A percentile compares a stretch with the other conserved stretches of the same genome.
phyloP scores from a whole-genome alignment of 2,329 filamentous ascomycete genomes.

The Diaporthe vexans region DNA sequence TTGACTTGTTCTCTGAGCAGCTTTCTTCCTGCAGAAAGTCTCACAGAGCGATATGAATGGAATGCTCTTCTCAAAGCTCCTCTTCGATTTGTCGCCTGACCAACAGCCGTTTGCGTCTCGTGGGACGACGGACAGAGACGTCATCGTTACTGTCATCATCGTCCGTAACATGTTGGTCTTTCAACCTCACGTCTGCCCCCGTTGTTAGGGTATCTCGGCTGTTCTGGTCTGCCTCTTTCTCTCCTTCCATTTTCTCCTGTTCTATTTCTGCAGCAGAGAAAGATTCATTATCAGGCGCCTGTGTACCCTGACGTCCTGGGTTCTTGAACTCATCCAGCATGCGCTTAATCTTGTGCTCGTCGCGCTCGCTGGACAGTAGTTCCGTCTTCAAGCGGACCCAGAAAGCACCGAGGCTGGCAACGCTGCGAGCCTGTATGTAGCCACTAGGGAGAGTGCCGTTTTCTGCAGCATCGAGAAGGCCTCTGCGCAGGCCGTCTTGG shows the following conservation, averaged over 20 bases:
- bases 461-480: constrained; percentile 6
- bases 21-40: background rate
- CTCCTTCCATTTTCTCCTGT: background rate
- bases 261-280: background rate
- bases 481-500: background rate
- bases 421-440: background rate
- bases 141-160: constrained; percentile 10
- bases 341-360: constrained; percentile 1
- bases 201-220: background rate
- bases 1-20: background rate
- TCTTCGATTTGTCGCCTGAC: background rate
- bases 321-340: constrained; percentile 6
- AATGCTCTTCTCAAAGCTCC: background rate
- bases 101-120: background rate
- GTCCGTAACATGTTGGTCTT: background rate
- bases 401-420: background rate
- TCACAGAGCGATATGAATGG: background rate
- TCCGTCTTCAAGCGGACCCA: constrained; percentile 13
- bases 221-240: background rate
- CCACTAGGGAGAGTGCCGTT: background rate
- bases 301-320: background rate
- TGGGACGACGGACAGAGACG: background rate
- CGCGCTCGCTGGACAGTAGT: background rate
- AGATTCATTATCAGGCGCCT: background rate
- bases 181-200: background rate